Base-by-base conservation (phyloP, 495 filamentous ascomycete genomes). In the Aspergillus taichungensis region DNA sequence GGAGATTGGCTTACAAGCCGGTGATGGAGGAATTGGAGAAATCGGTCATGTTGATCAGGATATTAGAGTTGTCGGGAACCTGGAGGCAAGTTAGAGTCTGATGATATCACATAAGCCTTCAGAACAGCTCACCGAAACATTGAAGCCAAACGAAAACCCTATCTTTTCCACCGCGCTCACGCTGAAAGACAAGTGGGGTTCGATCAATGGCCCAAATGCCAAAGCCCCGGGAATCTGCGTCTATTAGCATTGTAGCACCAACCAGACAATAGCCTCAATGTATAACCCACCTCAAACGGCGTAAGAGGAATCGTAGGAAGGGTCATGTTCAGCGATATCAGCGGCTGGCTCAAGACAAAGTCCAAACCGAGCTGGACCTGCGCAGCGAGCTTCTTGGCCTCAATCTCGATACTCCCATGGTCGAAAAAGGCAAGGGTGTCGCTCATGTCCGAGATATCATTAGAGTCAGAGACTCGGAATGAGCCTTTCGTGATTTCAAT, bases 101-200 rank as follows among this genome's bases (percentile, higher is more conserved):
- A 3, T 14, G 30, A 35, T 24, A 24, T 4, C 18, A 29, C 9
- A 12, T 2, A 10, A 8, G 6, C 10, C 24, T 6, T 13, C 9
- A 45, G 32, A 31, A 13, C 35, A n/a, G 40, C 54, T 29, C 31
- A 59, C 55, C 9, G 43, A 42, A 3, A 61, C 31, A 34, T 64
- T 57, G 27, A 64, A 62, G 30, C 61, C 61, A 36, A 58, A 62
- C 30, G 47, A 54, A 34, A 64, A 64, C 3, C 56, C 47, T 6
- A 62, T 39, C 0, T 50, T 33, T 10, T 51, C 46, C 18, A 37
- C 40, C 8, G 61, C 24, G 12, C 51, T 32, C 3, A 56, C 40
- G 0, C 51, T 47, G 1, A 58, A 18, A 8, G 33, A 42, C 10
- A 64, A 31, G 8, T 37, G 13, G 0, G 59, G 61, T 9, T 44